These are phyloP conservation scores for Mortierella sp. DNA, from an alignment of 371 early-diverging fungal species.

Conservation along the genomic window DNA sequence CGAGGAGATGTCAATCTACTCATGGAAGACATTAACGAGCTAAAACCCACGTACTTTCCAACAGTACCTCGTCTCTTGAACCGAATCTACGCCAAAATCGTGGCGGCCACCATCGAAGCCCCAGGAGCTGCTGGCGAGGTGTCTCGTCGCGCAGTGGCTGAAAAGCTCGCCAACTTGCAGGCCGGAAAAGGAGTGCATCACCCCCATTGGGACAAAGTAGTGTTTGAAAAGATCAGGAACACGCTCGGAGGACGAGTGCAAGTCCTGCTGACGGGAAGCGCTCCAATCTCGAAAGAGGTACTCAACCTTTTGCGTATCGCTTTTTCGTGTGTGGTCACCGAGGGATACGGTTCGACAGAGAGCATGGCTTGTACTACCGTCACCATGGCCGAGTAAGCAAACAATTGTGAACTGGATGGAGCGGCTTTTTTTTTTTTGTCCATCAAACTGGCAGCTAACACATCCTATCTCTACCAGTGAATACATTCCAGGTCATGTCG, in stretches of 20 bases:
- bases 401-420: slow-evolving; percentile 39
- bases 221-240: slow-evolving; percentile 80
- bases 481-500: slow-evolving; percentile 76
- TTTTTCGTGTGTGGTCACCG: slow-evolving; percentile 69
- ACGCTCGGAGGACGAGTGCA: slow-evolving; percentile 81
- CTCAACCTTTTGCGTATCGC: slow-evolving; percentile 78
- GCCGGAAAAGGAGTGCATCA: slow-evolving; percentile 66
- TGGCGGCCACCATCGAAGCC: slow-evolving; percentile 75
- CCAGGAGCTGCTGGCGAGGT: slow-evolving; percentile 71
- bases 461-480: slow-evolving; percentile 51
- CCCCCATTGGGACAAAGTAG: slow-evolving; percentile 77
- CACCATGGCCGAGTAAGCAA: slow-evolving; percentile 43
- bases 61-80: slow-evolving; percentile 96
- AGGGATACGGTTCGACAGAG: slow-evolving; percentile 94
- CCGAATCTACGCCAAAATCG: slow-evolving; percentile 86
- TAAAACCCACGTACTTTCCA: slow-evolving; percentile 86
- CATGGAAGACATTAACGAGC: slow-evolving; percentile 83
- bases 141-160: slow-evolving; percentile 68
- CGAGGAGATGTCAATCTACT: slow-evolving; percentile 84
- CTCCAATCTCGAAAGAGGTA: slow-evolving; percentile 79
- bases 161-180: slow-evolving; percentile 60
- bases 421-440: slow-evolving; percentile 3
- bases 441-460: neutral
- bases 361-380: slow-evolving; percentile 66
- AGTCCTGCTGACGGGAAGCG: slow-evolving; percentile 72